A percentile compares a stretch with the other conserved stretches of the same genome.
Conservation (phyloP, 192 early-diverging fungal species). For the Backusella morwellensis region DNA sequence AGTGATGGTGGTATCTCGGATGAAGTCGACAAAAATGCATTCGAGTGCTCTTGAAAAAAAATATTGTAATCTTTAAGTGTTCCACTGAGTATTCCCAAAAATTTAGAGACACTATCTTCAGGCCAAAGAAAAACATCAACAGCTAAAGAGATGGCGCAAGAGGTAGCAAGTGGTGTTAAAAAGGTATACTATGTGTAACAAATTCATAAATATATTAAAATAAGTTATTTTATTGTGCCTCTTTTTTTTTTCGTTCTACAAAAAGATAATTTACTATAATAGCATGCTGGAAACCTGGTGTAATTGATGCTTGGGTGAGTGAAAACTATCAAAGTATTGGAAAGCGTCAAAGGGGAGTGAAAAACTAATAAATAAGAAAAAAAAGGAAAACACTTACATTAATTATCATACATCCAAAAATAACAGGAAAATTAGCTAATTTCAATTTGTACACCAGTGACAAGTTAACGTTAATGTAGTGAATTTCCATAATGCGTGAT, state of each 20-base stretch:
- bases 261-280: slow-evolving; percentile 16
- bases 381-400: neutral
- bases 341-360: neutral
- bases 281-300: slow-evolving; percentile 6
- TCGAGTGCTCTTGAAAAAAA: slow-evolving; percentile 14
- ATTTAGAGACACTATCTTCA: slow-evolving; percentile 28
- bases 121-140: slow-evolving; percentile 30
- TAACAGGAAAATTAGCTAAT: slow-evolving; percentile 31
- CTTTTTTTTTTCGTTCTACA: neutral
- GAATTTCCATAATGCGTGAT: neutral
- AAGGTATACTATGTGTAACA: slow-evolving; percentile 19
- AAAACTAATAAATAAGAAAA: neutral
- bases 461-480: neutral
- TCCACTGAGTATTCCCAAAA: slow-evolving; percentile 7
- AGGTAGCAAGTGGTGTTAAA: slow-evolving; percentile 19
- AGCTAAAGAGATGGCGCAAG: slow-evolving; percentile 18
- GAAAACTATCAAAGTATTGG: slow-evolving; percentile 12
- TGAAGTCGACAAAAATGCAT: slow-evolving; percentile 19
- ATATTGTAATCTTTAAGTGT: slow-evolving; percentile 10
- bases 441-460: neutral
- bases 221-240: neutral
- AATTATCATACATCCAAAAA: slow-evolving; percentile 23
- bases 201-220: neutral
- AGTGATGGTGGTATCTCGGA: neutral
- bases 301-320: slow-evolving; percentile 14